Evolutionary conservation across 495 filamentous ascomycete species (phyloP), one percentile per base, ranked within the genome.

Genomic region (Entonaema liquescens): DNA sequence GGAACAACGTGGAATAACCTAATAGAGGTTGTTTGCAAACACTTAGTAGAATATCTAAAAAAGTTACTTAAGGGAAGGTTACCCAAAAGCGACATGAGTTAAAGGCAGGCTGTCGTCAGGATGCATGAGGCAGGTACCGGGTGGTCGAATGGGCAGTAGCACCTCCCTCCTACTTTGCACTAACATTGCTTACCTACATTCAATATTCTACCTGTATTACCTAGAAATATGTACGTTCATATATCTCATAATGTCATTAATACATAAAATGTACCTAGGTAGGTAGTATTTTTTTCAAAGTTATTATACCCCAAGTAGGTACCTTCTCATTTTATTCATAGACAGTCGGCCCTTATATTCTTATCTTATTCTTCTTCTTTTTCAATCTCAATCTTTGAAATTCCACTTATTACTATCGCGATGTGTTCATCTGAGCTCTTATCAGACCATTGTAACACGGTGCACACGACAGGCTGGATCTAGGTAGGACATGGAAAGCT

Each of bases 71-170:
- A 53, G 23, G 13, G 4, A 28, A 56, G 29, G 53, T 56, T 56
- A 53, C 49, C 49, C 1, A 53, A 53, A 53, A 15, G 25, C 7
- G 15, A n/a, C n/a, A n/a, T n/a, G n/a, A 13, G 23, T 11, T 19
- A 33, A n/a, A 64, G 40, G 63, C 49, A 72, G 9, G 42, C 26
- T 72, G 59, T 72, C 69, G 69, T 72, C 69, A 72, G 35, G 29
- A 29, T 64, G 69, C 69, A 72, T 72, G 31, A 62, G 38, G 59
- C 36, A 67, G 64, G 64, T 60, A 64, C 58, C 56, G 9, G 42
- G n/a, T 40, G 44, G 44, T 17, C 28, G 42, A 56, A 61, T 62
- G n/a, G n/a, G n/a, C 13, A 44, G 40, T 25, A 23, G 36, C 59
- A 38, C 40, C 59, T 38, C 13, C 56, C 36, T 44, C 56, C 26